Percentiles rank a stretch among this genome's conserved stretches.
Conservation (phyloP, 345 rosid species). For the Citrus mangshanensis region DNA sequence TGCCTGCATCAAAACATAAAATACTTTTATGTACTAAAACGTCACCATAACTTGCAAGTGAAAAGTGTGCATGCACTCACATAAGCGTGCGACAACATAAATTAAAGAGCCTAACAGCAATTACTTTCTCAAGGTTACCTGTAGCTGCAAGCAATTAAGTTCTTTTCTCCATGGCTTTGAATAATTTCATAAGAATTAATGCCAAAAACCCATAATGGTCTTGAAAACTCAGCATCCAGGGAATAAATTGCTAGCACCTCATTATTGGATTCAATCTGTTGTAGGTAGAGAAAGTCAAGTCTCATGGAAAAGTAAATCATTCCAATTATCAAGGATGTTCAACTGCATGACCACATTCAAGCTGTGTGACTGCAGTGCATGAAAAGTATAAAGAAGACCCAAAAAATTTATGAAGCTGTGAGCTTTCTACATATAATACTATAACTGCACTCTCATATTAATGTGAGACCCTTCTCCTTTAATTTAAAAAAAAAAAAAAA, state of each 20-base stretch:
- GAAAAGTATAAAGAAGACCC: neutral
- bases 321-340: neutral
- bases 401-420: neutral
- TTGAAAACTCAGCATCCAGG: conserved; percentile 77
- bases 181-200: conserved; percentile 72
- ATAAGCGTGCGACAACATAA: neutral
- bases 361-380: neutral
- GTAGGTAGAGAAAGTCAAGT: neutral
- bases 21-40: conserved; percentile 1
- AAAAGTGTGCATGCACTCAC: neutral
- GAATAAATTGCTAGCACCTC: conserved; percentile 57
- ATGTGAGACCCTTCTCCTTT: neutral
- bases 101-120: conserved; percentile 1
- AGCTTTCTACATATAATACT: neutral
- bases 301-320: neutral
- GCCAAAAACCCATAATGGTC: conserved; percentile 85
- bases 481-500: neutral
- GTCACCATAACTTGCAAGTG: neutral
- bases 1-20: conserved; percentile 54
- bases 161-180: conserved; percentile 51
- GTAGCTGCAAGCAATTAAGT: conserved; percentile 75
- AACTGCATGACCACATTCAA: neutral
- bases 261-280: conserved; percentile 67
- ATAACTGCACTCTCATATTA: neutral
- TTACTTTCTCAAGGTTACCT: conserved; percentile 46